phyloP scores from a whole-genome alignment of 148 eudicot species.

The Cornus controversa region DNA sequence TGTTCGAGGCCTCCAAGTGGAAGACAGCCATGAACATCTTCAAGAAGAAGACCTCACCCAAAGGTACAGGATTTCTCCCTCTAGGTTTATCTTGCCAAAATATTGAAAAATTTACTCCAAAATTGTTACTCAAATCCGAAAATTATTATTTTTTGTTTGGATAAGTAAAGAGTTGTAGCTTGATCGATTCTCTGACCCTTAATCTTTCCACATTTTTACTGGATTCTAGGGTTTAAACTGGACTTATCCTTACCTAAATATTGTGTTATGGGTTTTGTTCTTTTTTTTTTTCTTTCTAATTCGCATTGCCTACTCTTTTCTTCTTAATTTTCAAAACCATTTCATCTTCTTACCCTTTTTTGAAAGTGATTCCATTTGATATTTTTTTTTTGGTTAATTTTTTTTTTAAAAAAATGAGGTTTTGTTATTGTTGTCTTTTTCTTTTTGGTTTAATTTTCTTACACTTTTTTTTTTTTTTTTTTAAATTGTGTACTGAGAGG shows the following conservation, averaged over 20 bases:
- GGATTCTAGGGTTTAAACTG: background rate
- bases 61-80: constrained; percentile 32
- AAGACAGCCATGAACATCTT: constrained; percentile 35
- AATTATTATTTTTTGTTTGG: background rate
- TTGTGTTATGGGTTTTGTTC: background rate
- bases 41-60: constrained; percentile 71
- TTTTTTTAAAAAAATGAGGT: no score
- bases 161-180: background rate
- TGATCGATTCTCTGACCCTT: background rate
- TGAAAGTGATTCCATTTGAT: background rate
- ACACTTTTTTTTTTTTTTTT: background rate
- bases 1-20: background rate
- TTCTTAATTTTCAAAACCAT: background rate
- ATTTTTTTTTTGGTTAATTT: background rate
- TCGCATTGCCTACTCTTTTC: no score
- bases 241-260: background rate
- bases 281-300: no score
- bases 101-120: background rate
- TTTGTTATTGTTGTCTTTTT: background rate
- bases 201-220: background rate
- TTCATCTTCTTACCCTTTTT: no score
- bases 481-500: background rate
- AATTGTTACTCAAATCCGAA: background rate
- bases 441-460: background rate
- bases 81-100: background rate